A percentile compares a stretch with the other conserved stretches of the same genome.
phyloP scores from a whole-genome alignment of 805 yeast genomes.

The Saturnispora besseyi region DNA sequence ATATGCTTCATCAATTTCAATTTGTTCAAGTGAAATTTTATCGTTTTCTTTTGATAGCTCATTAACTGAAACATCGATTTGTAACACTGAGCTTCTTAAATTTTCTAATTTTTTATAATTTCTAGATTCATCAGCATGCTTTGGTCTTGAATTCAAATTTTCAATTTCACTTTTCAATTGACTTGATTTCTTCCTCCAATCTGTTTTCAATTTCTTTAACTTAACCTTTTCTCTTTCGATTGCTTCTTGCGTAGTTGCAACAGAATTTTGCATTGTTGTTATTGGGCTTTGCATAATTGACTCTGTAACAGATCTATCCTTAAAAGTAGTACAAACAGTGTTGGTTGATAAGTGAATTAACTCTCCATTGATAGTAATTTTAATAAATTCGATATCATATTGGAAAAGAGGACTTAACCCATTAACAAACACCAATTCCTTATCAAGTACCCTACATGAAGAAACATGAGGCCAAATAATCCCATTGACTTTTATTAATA shows the following conservation, averaged over 20 bases:
- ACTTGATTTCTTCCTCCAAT: constrained; percentile 44
- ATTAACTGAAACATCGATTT: constrained; percentile 30
- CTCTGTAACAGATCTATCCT: constrained; percentile 26
- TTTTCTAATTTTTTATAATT: constrained; percentile 43
- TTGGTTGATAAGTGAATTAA: constrained; percentile 24
- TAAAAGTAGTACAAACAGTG: constrained; percentile 29
- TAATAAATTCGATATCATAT: constrained; percentile 46
- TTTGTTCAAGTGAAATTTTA: constrained; percentile 28
- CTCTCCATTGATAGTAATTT: constrained; percentile 25
- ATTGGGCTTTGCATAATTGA: constrained; percentile 41
- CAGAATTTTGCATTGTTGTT: constrained; percentile 55
- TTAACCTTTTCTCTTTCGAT: constrained; percentile 49
- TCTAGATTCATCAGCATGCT: constrained; percentile 49
- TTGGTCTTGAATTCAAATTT: constrained; percentile 35
- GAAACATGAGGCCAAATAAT: constrained; percentile 61
- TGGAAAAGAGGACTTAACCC: constrained; percentile 59
- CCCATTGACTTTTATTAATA: constrained; percentile 50
- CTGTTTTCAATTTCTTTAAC: constrained; percentile 48
- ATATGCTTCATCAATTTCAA: constrained; percentile 32
- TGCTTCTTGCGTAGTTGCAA: constrained; percentile 53
- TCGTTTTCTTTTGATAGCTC: constrained; percentile 29
- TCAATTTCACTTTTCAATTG: constrained; percentile 51
- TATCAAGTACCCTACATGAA: constrained; percentile 37
- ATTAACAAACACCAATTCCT: constrained; percentile 47
- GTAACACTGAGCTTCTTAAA: constrained; percentile 37